A percentile compares a stretch with the other conserved stretches of the same genome.
phyloP scores from a whole-genome alignment of 2,329 filamentous ascomycete species.

The Calonectria pteridis region DNA sequence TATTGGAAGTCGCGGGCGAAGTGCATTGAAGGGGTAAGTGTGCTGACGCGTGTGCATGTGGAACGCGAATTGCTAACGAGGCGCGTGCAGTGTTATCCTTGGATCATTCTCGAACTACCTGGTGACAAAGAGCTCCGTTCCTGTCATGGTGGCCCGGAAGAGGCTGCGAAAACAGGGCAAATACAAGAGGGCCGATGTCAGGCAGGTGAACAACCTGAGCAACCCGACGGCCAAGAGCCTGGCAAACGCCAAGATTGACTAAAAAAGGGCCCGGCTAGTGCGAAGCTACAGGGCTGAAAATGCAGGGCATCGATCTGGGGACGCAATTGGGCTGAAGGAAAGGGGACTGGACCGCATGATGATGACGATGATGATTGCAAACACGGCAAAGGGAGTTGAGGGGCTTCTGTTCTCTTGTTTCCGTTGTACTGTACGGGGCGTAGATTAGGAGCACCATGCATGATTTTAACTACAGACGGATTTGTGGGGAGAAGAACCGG shows the following conservation, averaged over 20 bases:
- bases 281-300: neutral
- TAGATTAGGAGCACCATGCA: constrained; percentile 19
- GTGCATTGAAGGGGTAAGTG: constrained; percentile 89
- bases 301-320: neutral
- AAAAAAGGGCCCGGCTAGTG: neutral
- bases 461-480: constrained; percentile 19
- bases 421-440: constrained; percentile 19
- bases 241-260: constrained; percentile 82
- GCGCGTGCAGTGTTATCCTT: constrained; percentile 78
- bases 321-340: neutral
- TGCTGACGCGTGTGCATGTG: neutral
- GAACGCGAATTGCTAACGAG: constrained; percentile 46
- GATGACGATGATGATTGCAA: constrained; percentile 12
- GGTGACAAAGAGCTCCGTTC: constrained; percentile 95
- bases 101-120: constrained; percentile 98
- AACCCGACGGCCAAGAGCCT: constrained; percentile 76
- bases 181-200: constrained; percentile 75
- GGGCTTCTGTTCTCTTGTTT: constrained; percentile 29
- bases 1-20: constrained; percentile 90
- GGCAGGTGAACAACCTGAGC: constrained; percentile 84
- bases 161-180: constrained; percentile 88
- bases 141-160: constrained; percentile 97
- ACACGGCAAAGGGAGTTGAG: constrained; percentile 25
- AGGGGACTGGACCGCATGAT: neutral
- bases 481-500: constrained; percentile 11